Percentiles rank a stretch among this genome's conserved stretches.
Evolutionary conservation across 306 rosid species (phyloP).

Genomic region (Citrullus amarus): DNA sequence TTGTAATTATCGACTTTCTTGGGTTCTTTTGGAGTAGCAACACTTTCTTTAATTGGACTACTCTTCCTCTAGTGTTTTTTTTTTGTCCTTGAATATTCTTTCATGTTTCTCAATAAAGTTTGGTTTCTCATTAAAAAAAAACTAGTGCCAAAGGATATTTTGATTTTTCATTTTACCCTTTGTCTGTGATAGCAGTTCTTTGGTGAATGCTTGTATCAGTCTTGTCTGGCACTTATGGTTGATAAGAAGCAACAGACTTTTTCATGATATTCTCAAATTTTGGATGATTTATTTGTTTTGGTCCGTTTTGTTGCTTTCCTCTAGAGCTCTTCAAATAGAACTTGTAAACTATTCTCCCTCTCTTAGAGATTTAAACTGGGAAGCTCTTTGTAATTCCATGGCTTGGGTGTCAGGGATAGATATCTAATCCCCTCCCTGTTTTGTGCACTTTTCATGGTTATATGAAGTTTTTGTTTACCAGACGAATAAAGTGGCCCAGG

Average conservation of each 20-base stretch:
- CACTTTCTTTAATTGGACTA: too few species aligned
- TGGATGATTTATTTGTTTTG: not conserved
- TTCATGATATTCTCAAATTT: not conserved
- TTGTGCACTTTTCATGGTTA: not conserved
- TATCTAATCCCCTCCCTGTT: not conserved
- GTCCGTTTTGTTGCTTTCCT: not conserved
- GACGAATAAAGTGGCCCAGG: not conserved
- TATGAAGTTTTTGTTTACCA: not conserved
- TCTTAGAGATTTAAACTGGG: not conserved
- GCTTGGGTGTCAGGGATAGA: not conserved
- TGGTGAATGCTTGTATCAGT: not conserved
- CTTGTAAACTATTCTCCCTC: not conserved
- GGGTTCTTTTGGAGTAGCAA: too few species aligned
- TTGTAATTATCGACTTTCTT: too few species aligned
- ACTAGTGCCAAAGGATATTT: too few species aligned
- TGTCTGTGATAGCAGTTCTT: not conserved
- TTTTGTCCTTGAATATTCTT: too few species aligned
- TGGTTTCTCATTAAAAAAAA: too few species aligned
- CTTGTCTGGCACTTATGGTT: not conserved
- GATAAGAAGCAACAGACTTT: not conserved
- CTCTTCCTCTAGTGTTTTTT: too few species aligned
- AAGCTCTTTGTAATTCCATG: not conserved
- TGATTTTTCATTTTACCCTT: too few species aligned
- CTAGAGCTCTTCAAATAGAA: not conserved
- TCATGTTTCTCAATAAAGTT: too few species aligned